A percentile compares a stretch with the other conserved stretches of the same genome.
Conservation (phyloP, 2,329 filamentous ascomycete genomes). For the Alternaria panax region DNA sequence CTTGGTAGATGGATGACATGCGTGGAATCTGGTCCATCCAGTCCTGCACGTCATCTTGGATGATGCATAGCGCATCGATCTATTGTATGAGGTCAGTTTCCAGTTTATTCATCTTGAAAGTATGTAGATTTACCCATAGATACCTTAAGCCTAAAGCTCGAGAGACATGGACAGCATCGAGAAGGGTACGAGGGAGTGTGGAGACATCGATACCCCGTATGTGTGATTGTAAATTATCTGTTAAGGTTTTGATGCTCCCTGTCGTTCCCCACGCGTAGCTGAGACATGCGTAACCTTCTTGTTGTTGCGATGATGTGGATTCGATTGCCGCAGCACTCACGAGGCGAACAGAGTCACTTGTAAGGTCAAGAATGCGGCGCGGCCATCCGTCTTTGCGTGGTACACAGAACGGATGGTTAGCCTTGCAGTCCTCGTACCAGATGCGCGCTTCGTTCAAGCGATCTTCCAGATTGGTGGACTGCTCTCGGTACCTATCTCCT, state of each 20-base stretch:
- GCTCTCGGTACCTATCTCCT: background rate
- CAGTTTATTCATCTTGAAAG: background rate
- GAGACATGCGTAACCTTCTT: conserved; percentile 5
- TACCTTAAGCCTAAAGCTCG: background rate
- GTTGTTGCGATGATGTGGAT: background rate
- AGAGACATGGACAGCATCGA: background rate
- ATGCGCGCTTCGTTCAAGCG: background rate
- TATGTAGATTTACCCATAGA: background rate
- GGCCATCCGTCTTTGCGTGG: conserved; percentile 1
- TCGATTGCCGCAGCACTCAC: background rate
- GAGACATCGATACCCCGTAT: background rate
- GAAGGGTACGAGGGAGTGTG: background rate
- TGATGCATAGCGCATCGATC: conserved; percentile 4
- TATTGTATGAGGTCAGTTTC: background rate
- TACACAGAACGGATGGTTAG: background rate
- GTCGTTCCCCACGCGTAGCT: conserved; percentile 4
- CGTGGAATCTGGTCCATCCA: conserved; percentile 2
- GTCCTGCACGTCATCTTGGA: conserved; percentile 2
- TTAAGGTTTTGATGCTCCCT: background rate
- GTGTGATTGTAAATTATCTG: background rate
- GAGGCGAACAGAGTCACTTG: background rate
- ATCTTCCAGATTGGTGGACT: background rate
- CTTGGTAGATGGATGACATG: conserved; percentile 2
- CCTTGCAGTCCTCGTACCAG: conserved; percentile 2
- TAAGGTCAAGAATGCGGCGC: background rate